Percentiles rank a stretch among this genome's conserved stretches.
Evolutionary conservation across 1,284 basidiomycete genomes (phyloP).

Genomic region (Leccinum fuscescens): DNA sequence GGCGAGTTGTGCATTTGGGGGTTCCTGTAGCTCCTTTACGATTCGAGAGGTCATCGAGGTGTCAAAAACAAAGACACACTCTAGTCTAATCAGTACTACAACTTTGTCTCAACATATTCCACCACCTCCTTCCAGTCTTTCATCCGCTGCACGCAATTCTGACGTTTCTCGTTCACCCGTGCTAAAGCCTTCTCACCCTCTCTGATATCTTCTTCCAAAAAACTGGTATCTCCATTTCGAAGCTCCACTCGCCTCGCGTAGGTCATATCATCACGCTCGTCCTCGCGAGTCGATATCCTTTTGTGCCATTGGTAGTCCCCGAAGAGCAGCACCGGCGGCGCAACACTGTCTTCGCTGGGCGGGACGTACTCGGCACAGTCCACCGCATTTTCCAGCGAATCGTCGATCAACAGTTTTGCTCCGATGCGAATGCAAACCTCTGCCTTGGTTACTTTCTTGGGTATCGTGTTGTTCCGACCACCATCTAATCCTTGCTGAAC

Average conservation of each 20-base stretch:
- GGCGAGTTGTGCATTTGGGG: slow-evolving; percentile 44
- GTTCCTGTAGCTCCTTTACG: slow-evolving; percentile 48
- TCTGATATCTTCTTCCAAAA: slow-evolving; percentile 53
- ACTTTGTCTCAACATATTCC: slow-evolving; percentile 24
- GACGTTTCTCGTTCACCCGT: slow-evolving; percentile 35
- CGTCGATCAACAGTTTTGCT: slow-evolving; percentile 71
- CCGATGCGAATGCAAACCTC: slow-evolving; percentile 66
- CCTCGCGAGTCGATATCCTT: slow-evolving; percentile 41
- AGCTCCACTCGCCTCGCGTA: slow-evolving; percentile 55
- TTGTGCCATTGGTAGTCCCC: slow-evolving; percentile 79
- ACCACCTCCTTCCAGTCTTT: slow-evolving; percentile 59
- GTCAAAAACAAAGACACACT: not conserved
- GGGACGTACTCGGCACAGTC: slow-evolving; percentile 44
- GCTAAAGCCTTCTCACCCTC: slow-evolving; percentile 19
- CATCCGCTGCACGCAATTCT: slow-evolving; percentile 44
- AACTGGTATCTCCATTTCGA: slow-evolving; percentile 47
- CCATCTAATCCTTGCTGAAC: slow-evolving; percentile 23
- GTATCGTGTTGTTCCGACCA: slow-evolving; percentile 40
- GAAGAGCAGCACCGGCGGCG: slow-evolving; percentile 64
- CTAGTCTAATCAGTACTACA: not conserved
- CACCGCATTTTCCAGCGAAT: slow-evolving; percentile 75
- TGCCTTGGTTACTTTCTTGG: slow-evolving; percentile 66
- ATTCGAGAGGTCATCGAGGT: slow-evolving; percentile 41
- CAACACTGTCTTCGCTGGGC: slow-evolving; percentile 20
- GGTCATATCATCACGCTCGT: slow-evolving; percentile 53